Percentiles rank a stretch among this genome's conserved stretches.
Evolutionary conservation across 345 rosid species (phyloP).

Genomic region (Lenwebbia sp.): DNA sequence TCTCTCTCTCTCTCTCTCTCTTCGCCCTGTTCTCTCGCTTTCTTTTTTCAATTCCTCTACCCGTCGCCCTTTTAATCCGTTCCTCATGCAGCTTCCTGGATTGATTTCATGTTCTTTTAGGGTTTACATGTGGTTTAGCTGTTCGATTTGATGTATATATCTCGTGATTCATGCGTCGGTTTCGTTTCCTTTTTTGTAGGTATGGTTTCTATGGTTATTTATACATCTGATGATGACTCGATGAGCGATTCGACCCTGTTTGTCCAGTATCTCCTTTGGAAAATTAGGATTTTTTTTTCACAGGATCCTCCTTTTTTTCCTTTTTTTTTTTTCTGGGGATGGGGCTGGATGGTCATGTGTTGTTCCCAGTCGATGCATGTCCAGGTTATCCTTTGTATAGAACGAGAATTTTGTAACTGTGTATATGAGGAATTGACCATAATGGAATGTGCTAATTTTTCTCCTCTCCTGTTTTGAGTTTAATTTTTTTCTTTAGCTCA

Average conservation of each 20-base stretch:
- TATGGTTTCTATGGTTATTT: slow-evolving; percentile 1
- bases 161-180: slow-evolving; percentile 3
- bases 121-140: not conserved
- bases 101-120: not conserved
- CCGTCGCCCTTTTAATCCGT: not conserved
- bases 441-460: not conserved
- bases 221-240: slow-evolving; percentile 10
- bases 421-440: not conserved
- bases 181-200: slow-evolving; percentile 6
- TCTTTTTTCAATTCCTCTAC: not conserved
- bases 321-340: not conserved
- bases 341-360: not conserved
- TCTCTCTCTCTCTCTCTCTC: not conserved
- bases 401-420: not conserved
- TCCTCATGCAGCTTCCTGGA: not conserved
- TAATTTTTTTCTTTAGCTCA: not conserved
- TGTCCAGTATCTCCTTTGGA: not conserved
- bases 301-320: not conserved
- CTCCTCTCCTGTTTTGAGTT: not conserved
- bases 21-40: not conserved
- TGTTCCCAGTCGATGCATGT: not conserved
- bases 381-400: not conserved
- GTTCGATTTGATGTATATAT: not conserved
- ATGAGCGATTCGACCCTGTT: not conserved
- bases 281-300: not conserved